Evolutionary conservation across 495 filamentous ascomycete genomes (phyloP), one percentile per base, ranked within the genome.

Genomic region (Talaromyces wortmannii): DNA sequence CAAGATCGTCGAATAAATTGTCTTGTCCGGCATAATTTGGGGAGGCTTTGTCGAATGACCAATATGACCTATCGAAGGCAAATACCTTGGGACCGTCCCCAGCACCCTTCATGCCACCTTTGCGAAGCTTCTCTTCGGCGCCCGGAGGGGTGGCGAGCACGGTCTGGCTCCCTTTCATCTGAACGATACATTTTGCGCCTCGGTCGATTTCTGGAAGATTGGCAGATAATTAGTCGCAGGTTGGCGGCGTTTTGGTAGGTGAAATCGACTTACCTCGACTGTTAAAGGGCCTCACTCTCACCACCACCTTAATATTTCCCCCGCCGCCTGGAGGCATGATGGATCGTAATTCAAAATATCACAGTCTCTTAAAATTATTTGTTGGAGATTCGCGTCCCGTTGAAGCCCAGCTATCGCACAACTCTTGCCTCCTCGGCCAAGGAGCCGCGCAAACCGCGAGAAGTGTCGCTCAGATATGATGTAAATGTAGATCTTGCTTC

Each of bases 251-350:
- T 23, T 23, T 23, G 23, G 23, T 23, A 23, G 23, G 23, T 4
- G 23, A 23, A 23, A 23, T 23, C 23, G 23, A 23, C 83, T 72
- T 76, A 92, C 92, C 92, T 91, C 92, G 85, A 61, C 80, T 80
- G 70, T 96, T 96, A 72, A 96, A 97, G 31, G 92, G 91, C 66
- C 92, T 84, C 56, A 85, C 81, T 73, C 94, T 83, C 75, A 99
- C 94, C 80, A 99, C 94, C 77, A 99, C 94, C 88, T 97, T 99
- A 70, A 99, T 99, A 68, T 99, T 99, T 72, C 94, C 94, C 70
- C 88, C 91, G 55, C 86, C 88, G 56, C 76, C 81, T 68, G 87
- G 82, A 73, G 87, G 80, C 87, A 91, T 91, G 70, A 61, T 75
- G 8, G 13, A 40, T 10, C 8, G 13, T 40, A 40, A 40, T 13